Conservation (phyloP, 371 early-diverging fungal genomes). For the Syncephalastrum contaminatum region DNA sequence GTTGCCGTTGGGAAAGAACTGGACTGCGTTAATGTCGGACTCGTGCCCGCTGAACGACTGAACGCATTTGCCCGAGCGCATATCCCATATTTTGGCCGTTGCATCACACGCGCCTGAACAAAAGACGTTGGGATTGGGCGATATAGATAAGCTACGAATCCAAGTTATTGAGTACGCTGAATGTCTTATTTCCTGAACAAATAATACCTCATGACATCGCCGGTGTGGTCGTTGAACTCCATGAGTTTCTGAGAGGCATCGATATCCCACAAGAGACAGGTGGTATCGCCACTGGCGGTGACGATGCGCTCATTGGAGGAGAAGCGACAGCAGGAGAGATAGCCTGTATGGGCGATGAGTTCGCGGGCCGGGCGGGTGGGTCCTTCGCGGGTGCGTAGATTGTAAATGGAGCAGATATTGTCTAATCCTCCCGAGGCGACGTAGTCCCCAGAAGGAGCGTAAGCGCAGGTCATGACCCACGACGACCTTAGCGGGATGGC, state of each 20-base stretch:
- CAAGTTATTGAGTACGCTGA: no score
- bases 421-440: slow-evolving; percentile 99
- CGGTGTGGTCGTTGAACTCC: slow-evolving; percentile 97
- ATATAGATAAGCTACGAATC: slow-evolving; percentile 40
- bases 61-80: slow-evolving; percentile 88
- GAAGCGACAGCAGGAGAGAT: slow-evolving; percentile 96
- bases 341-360: slow-evolving; percentile 93
- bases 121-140: slow-evolving; percentile 90
- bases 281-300: slow-evolving; percentile 96
- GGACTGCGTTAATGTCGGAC: slow-evolving; percentile 96
- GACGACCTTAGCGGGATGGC: slow-evolving; percentile 97
- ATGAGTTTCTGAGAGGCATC: slow-evolving; percentile 92
- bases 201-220: slow-evolving; percentile 97
- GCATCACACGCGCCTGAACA: slow-evolving; percentile 96
- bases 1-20: slow-evolving; percentile 96
- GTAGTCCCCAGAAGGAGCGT: slow-evolving; percentile 94
- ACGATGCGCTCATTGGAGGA: slow-evolving; percentile 92
- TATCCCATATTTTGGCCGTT: slow-evolving; percentile 96
- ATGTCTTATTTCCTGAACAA: no score
- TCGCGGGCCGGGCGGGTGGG: slow-evolving; percentile 92
- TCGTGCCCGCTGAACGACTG: slow-evolving; percentile 96
- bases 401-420: slow-evolving; percentile 97
- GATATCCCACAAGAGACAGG: slow-evolving; percentile 98
- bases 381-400: slow-evolving; percentile 88
- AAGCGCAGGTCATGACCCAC: slow-evolving; percentile 99